Percentiles rank a stretch among this genome's conserved stretches.
phyloP scores from a whole-genome alignment of 2,329 filamentous ascomycete species.

The Colletotrichum sp. region DNA sequence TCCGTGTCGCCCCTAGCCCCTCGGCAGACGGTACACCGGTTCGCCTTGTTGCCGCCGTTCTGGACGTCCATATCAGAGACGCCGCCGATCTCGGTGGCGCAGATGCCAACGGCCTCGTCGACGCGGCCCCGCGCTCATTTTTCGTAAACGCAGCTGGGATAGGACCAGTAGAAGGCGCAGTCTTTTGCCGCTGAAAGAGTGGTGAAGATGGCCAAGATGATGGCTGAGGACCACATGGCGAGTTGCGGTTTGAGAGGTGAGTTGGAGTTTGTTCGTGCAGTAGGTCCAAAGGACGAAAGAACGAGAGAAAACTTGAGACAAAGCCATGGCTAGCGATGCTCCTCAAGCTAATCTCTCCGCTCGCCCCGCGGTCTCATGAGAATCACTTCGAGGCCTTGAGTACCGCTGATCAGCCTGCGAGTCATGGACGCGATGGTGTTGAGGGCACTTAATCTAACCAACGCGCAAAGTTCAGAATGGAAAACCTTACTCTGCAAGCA shows the following conservation, averaged over 20 bases:
- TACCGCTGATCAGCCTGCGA: background rate
- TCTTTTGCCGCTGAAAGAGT: background rate
- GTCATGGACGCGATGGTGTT: background rate
- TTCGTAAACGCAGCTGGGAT: background rate
- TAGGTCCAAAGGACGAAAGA: background rate
- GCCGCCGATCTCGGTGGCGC: background rate
- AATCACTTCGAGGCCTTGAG: background rate
- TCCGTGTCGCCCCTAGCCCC: background rate
- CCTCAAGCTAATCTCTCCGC: background rate
- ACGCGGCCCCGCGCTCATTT: background rate
- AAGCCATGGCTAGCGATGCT: background rate
- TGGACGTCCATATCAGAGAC: background rate
- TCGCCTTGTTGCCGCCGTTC: background rate
- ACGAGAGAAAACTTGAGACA: background rate
- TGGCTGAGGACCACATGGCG: background rate
- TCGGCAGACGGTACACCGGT: background rate
- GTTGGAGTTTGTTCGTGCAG: background rate
- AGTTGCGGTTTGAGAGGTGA: background rate
- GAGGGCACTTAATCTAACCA: background rate
- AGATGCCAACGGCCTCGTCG: background rate
- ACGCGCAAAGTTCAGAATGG: background rate
- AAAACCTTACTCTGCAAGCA: background rate
- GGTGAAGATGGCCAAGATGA: background rate
- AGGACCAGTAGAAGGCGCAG: background rate
- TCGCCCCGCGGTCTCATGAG: background rate